phyloP scores from a whole-genome alignment of 305 asterid species.

The Petunia hybrid region DNA sequence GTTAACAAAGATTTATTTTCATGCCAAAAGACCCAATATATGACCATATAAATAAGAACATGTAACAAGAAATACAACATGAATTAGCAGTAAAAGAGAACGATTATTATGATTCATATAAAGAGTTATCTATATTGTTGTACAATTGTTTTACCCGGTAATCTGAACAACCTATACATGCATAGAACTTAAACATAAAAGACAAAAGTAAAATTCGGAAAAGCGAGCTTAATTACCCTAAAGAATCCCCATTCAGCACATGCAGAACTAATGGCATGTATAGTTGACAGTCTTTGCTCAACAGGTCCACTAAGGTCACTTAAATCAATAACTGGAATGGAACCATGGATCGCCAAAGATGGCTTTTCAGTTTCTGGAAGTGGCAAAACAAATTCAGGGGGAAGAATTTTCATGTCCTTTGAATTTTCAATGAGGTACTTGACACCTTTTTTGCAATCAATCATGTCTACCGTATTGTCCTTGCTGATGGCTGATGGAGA shows the following conservation, averaged over 20 bases:
- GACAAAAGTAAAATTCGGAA: neutral
- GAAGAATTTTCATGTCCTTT: conserved; percentile 46
- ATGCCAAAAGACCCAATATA: no score
- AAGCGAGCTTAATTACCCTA: conserved; percentile 42
- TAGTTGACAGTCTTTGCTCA: conserved; percentile 37
- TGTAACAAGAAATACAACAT: no score
- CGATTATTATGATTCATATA: no score
- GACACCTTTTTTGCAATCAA: conserved; percentile 51
- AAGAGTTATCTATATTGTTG: no score
- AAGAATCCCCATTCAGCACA: conserved; percentile 61
- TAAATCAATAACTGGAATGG: conserved; percentile 21
- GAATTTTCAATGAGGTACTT: conserved; percentile 50
- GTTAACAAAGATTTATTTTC: no score
- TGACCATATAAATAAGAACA: no score
- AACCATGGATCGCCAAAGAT: neutral
- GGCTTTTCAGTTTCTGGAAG: conserved; percentile 40
- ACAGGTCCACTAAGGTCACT: conserved; percentile 42
- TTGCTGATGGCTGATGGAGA: neutral
- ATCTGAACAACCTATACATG: neutral
- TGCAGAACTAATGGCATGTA: conserved; percentile 55
- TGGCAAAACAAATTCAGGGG: conserved; percentile 45
- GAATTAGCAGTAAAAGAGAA: no score
- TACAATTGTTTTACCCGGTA: neutral
- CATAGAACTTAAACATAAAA: neutral
- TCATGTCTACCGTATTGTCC: no score